Evolutionary conservation across 2,329 filamentous ascomycete genomes (phyloP), one percentile per base, ranked within the genome.

Genomic region (Talaromyces piceae): DNA sequence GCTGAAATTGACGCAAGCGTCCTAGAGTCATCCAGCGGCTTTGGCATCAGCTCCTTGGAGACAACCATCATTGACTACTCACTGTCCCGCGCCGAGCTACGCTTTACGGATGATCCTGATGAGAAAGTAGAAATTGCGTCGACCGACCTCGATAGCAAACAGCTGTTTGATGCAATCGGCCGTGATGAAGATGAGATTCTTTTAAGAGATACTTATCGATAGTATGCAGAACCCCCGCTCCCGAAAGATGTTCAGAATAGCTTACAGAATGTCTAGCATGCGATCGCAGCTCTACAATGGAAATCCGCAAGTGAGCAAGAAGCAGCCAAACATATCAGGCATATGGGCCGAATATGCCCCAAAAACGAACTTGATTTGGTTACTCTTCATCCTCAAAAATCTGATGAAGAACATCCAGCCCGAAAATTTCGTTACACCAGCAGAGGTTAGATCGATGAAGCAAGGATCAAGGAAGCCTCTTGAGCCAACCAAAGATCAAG

Each of bases 51-150:
- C 12, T 71, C 72, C 1, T 65, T 84, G 3, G 78, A 82, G 57
- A 80, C 80, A 1, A 84, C 82, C 0, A 75, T 86, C 22, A 86
- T 86, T 57, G 82, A 86, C 63, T 86, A 85, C 63, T 84, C 82
- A 1, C 74, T 85, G 30, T 84, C 81, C 1, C 77, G 82, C n/a
- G 80, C 80, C 2, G 72, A 76, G 22, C 67, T 83, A 52, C 48
- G 59, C 6, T 41, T 58, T 8, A 58, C 56, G 8, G 58, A 64
- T 43, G 58, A 63, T 12, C 37, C 56, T 0, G 52, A 59, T 30
- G 55, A 58, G n/a, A 45, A 55, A 12, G 59, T 61, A 2, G 63
- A 67, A 25, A 58, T 70, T 23, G 68, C 69, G 11, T 72, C 68
- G 8, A 69, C 69, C 0, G 68, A 73, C 56, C 58, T 73, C 27